Evolutionary conservation across 2,329 filamentous ascomycete species (phyloP).

Genomic region (Zalaria obscura): DNA sequence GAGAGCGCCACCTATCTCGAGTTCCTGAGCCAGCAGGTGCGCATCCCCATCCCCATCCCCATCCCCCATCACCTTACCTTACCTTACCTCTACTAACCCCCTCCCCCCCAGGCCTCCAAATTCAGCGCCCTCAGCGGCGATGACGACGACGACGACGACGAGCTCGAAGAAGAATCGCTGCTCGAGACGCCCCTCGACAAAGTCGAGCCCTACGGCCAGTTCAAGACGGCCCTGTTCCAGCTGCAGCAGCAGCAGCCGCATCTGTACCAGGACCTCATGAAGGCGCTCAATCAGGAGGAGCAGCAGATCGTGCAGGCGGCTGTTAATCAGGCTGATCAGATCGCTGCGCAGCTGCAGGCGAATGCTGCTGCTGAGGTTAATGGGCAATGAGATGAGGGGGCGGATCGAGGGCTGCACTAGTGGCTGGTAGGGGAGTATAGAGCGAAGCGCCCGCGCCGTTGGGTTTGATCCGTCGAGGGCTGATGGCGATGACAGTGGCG

Average conservation of each 20-base stretch:
- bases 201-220: conserved; percentile 84
- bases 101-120: conserved; percentile 33
- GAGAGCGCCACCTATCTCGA: conserved; percentile 91
- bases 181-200: conserved; percentile 92
- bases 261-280: conserved; percentile 68
- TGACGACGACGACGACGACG: conserved; percentile 62
- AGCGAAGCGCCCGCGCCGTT: too few relatives aligned
- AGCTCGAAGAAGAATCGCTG: conserved; percentile 82
- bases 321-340: conserved; percentile 53
- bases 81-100: too few relatives aligned
- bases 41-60: not conserved
- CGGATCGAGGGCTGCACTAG: too few relatives aligned
- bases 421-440: too few relatives aligned
- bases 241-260: conserved; percentile 85
- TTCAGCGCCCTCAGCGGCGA: conserved; percentile 35
- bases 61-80: too few relatives aligned
- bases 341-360: conserved; percentile 22
- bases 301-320: conserved; percentile 68
- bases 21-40: conserved; percentile 62
- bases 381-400: too few relatives aligned
- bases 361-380: not conserved
- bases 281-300: conserved; percentile 66
- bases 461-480: too few relatives aligned
- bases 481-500: too few relatives aligned
- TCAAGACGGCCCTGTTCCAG: conserved; percentile 65